A percentile compares a stretch with the other conserved stretches of the same genome.
These are phyloP conservation scores for Musa itinerans DNA, from an alignment of 176 grass and related monocot genomes.

Conservation along the genomic window DNA sequence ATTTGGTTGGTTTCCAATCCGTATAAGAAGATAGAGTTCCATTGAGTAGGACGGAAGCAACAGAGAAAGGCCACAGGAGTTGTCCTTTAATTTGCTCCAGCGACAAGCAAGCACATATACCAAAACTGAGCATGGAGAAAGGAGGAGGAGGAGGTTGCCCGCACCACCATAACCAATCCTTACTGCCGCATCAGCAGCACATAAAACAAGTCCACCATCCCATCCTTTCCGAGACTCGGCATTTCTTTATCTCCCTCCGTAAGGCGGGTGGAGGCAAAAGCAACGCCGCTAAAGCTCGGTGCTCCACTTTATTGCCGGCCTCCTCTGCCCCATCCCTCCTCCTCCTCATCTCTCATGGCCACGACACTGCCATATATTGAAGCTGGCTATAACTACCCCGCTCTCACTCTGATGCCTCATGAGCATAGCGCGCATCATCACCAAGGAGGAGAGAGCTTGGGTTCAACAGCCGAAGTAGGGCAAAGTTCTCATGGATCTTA, in stretches of 20 bases:
- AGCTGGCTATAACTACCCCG: slow-evolving; percentile 27
- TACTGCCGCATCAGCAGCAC: not conserved
- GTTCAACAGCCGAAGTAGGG: too few relatives aligned
- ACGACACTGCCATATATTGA: not conserved
- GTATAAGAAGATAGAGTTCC: too few relatives aligned
- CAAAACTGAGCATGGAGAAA: slow-evolving; percentile 63
- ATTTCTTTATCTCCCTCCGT: not conserved
- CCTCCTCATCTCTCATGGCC: slow-evolving; percentile 7
- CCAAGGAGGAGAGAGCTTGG: too few relatives aligned
- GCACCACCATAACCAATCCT: not conserved
- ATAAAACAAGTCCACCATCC: not conserved
- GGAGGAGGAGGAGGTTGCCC: slow-evolving; percentile 3
- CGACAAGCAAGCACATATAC: slow-evolving; percentile 91
- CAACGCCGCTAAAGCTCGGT: not conserved
- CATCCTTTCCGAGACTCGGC: not conserved
- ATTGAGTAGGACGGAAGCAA: slow-evolving; percentile 12
- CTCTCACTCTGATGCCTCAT: slow-evolving; percentile 1
- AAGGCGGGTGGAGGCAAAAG: not conserved
- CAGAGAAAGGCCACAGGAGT: not conserved
- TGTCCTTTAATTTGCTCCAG: slow-evolving; percentile 19
- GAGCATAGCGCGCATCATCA: too few relatives aligned
- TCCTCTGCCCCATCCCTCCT: not conserved
- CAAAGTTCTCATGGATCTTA: slow-evolving; percentile 19
- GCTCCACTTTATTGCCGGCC: slow-evolving; percentile 6
- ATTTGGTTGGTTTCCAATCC: too few relatives aligned